Conservation (phyloP, 768 basidiomycete species). For the Xanthoconium purpureum region DNA sequence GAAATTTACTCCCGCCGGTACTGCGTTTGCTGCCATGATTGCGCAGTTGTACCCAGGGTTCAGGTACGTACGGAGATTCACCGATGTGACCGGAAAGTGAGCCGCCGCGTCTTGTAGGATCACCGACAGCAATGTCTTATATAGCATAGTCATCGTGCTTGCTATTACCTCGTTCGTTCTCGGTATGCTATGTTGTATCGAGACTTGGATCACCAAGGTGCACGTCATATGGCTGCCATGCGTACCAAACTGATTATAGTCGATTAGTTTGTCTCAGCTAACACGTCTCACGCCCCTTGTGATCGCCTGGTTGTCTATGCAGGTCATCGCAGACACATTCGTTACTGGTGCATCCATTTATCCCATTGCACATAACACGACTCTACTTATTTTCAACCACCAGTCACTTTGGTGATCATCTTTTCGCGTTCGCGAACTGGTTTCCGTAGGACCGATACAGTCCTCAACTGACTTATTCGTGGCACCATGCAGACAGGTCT, state of each 20-base stretch:
- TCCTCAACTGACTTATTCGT: too few relatives aligned
- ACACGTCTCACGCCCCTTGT: constrained; percentile 40
- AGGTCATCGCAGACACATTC: constrained; percentile 42
- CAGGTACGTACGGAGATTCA: constrained; percentile 31
- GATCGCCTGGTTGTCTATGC: constrained; percentile 46
- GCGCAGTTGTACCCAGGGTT: constrained; percentile 48
- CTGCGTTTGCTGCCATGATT: constrained; percentile 43
- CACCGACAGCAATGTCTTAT: constrained; percentile 20
- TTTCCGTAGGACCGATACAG: too few relatives aligned
- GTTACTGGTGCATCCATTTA: constrained; percentile 37
- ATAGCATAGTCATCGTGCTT: constrained; percentile 33
- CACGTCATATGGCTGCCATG: constrained; percentile 19
- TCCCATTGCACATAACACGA: neutral
- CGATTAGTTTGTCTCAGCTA: constrained; percentile 34
- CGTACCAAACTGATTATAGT: neutral
- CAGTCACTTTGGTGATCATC: constrained; percentile 15
- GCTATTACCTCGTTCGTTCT: constrained; percentile 41
- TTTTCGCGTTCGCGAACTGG: too few relatives aligned
- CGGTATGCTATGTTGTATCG: constrained; percentile 42
- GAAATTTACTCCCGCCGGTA: constrained; percentile 47
- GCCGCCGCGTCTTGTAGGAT: constrained; percentile 3
- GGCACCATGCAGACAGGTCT: constrained; percentile 5
- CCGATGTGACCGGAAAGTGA: neutral
- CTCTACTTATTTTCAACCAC: neutral
- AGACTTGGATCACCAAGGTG: constrained; percentile 41